Percentiles rank a stretch among this genome's conserved stretches.
phyloP scores from a whole-genome alignment of 129 eudicot species.

The Flaveria robusta region DNA sequence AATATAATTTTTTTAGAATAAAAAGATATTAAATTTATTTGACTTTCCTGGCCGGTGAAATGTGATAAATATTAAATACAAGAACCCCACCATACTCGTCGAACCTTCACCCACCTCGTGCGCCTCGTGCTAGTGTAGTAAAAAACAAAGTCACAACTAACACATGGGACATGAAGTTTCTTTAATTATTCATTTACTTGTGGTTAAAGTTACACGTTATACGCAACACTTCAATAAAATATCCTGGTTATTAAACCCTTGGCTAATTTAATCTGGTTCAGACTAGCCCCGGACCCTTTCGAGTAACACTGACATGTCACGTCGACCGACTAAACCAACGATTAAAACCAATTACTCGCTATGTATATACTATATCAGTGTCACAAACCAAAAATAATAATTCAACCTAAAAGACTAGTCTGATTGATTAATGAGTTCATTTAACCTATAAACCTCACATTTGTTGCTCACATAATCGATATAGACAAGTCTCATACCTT shows the following conservation, averaged over 20 bases:
- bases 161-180: background rate
- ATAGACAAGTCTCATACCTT: too few species aligned
- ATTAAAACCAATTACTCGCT: background rate
- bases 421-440: too few species aligned
- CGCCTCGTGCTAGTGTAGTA: conserved; percentile 8
- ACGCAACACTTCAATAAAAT: background rate
- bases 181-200: background rate
- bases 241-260: background rate
- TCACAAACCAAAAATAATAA: too few species aligned
- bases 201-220: background rate
- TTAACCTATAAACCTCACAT: too few species aligned
- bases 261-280: background rate
- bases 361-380: too few species aligned
- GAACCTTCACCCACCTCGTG: background rate
- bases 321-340: conserved; percentile 5
- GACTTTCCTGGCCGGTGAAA: background rate
- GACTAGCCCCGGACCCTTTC: background rate
- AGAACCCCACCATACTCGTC: conserved; percentile 9
- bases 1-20: background rate
- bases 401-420: too few species aligned
- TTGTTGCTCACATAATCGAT: too few species aligned
- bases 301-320: too few species aligned
- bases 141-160: background rate
- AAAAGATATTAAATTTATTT: background rate
- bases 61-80: background rate